Percentiles rank a stretch among this genome's conserved stretches.
These are phyloP conservation scores for Debaryomycetaceae sp. DNA, from an alignment of 1,139 yeast species.

Conservation along the genomic window DNA sequence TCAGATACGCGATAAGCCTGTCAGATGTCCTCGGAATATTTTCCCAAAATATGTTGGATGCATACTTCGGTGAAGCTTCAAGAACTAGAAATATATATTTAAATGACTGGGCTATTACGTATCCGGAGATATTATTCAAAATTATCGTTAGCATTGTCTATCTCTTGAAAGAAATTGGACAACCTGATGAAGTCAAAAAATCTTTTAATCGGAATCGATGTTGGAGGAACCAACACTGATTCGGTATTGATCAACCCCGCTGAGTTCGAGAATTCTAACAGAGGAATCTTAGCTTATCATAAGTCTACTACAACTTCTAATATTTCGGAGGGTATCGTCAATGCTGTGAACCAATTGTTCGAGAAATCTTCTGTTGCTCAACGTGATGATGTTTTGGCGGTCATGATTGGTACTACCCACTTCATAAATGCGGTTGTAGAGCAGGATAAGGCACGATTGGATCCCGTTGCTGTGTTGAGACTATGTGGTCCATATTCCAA, in stretches of 20 bases:
- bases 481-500: slow-evolving; percentile 35
- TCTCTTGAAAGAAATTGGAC: neutral
- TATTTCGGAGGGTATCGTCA: slow-evolving; percentile 38
- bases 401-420: slow-evolving; percentile 45
- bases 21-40: neutral
- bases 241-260: slow-evolving; percentile 39
- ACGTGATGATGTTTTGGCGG: slow-evolving; percentile 23
- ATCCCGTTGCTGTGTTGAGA: slow-evolving; percentile 37
- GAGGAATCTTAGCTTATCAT: slow-evolving; percentile 37
- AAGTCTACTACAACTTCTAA: slow-evolving; percentile 41
- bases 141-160: neutral
- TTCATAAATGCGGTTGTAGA: slow-evolving; percentile 45
- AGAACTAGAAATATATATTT: neutral
- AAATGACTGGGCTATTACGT: neutral
- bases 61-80: neutral
- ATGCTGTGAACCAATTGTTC: slow-evolving; percentile 28
- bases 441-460: slow-evolving; percentile 32
- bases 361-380: slow-evolving; percentile 3
- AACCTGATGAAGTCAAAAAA: neutral
- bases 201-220: slow-evolving; percentile 38
- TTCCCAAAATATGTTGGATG: neutral
- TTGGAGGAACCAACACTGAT: slow-evolving; percentile 50
- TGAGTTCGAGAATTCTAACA: slow-evolving; percentile 11
- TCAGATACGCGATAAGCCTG: neutral
- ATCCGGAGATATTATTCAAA: neutral